A percentile compares a stretch with the other conserved stretches of the same genome.
Conservation (phyloP, 345 rosid species). For the Eucalyptus shirleyi region DNA sequence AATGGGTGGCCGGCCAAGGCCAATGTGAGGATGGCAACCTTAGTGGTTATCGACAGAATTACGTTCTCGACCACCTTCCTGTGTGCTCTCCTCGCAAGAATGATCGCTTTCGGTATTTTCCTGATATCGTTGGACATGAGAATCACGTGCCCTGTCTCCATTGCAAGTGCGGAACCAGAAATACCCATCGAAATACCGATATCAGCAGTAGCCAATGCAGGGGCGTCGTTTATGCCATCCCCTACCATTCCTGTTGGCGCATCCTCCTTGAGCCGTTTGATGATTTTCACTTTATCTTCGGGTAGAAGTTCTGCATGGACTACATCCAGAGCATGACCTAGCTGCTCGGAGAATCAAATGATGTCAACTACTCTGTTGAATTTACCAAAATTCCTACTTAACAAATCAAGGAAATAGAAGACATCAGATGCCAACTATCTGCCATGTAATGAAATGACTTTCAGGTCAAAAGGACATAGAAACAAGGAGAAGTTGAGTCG, state of each 20-base stretch:
- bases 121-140: slow-evolving; percentile 82
- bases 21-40: slow-evolving; percentile 52
- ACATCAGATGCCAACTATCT: accelerated
- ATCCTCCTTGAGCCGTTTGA: slow-evolving; percentile 32
- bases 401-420: not conserved
- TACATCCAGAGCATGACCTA: slow-evolving; percentile 40
- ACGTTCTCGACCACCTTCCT: slow-evolving; percentile 72
- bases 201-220: slow-evolving; percentile 83
- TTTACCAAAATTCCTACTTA: not conserved
- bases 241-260: slow-evolving; percentile 81
- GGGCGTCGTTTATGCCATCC: slow-evolving; percentile 91
- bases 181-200: slow-evolving; percentile 93
- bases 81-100: slow-evolving; percentile 40
- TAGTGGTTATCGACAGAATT: slow-evolving; percentile 41
- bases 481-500: not conserved
- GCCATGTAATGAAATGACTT: not conserved
- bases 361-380: not conserved
- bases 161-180: slow-evolving; percentile 84
- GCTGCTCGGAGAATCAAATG: slow-evolving; percentile 20
- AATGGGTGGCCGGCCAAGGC: slow-evolving; percentile 78
- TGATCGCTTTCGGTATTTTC: slow-evolving; percentile 55
- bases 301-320: slow-evolving; percentile 78
- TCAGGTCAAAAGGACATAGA: not conserved
- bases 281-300: slow-evolving; percentile 48
- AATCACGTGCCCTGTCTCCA: slow-evolving; percentile 67